Percentiles rank a stretch among this genome's conserved stretches.
phyloP scores from a whole-genome alignment of 2,329 filamentous ascomycete genomes.

The Fusarium zealandicum region DNA sequence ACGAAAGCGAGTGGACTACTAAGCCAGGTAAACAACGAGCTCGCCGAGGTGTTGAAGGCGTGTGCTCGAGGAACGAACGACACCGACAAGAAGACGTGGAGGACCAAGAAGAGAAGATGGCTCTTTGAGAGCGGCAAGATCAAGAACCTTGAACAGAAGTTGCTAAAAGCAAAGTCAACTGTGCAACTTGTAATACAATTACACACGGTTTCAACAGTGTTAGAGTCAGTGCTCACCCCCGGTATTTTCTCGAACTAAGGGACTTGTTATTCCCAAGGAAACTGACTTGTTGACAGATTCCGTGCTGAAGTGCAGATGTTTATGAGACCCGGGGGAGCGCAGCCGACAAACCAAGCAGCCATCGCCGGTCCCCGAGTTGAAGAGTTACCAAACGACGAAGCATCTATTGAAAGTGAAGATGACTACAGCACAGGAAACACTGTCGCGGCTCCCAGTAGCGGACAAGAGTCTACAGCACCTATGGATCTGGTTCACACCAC shows the following conservation, averaged over 20 bases:
- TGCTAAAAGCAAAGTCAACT: constrained; percentile 1
- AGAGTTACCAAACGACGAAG: neutral
- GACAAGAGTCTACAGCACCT: neutral
- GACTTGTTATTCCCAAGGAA: too few species aligned
- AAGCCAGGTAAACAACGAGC: neutral
- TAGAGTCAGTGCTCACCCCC: neutral
- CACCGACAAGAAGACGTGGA: neutral
- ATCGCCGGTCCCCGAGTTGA: neutral
- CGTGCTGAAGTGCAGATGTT: too few species aligned
- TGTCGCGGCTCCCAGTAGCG: neutral
- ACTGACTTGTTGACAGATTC: neutral
- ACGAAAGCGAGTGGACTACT: neutral
- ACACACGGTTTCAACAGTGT: neutral
- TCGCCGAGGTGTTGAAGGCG: neutral
- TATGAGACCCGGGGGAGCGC: too few species aligned
- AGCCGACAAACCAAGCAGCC: neutral
- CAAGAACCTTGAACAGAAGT: constrained; percentile 11
- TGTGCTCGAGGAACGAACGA: neutral
- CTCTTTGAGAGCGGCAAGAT: constrained; percentile 7
- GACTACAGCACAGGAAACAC: too few species aligned
- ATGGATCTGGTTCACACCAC: too few species aligned
- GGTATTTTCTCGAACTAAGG: too few species aligned
- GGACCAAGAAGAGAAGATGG: constrained; percentile 15
- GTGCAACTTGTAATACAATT: constrained; percentile 12
- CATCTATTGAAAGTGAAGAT: neutral